These are phyloP conservation scores for Colletotrichum higginsianum DNA, from an alignment of 2,329 filamentous ascomycete genomes.

Conservation along the genomic window DNA sequence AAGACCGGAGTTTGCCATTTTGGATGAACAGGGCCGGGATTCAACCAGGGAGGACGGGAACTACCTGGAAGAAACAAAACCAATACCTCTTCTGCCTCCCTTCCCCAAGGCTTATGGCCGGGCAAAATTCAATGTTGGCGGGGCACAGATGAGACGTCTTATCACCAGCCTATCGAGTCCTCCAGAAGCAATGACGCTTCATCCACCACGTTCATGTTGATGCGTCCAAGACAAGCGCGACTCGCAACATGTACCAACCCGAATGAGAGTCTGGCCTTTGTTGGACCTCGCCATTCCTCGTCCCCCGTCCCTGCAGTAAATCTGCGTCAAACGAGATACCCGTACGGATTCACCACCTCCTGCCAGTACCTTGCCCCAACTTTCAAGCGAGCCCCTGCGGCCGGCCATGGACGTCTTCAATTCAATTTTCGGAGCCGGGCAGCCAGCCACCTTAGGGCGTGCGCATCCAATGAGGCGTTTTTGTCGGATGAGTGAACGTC, in stretches of 20 bases:
- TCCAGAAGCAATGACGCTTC: neutral
- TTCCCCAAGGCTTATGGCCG: conserved; percentile 13
- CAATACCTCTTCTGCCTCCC: conserved; percentile 25
- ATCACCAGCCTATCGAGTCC: neutral
- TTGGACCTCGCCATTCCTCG: conserved; percentile 15
- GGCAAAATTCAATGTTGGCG: neutral
- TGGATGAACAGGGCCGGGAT: conserved; percentile 18
- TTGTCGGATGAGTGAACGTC: neutral
- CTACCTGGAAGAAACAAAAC: conserved; percentile 34
- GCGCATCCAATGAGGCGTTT: neutral
- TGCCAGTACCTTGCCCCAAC: conserved; percentile 1
- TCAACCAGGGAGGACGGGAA: conserved; percentile 22
- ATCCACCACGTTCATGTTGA: neutral
- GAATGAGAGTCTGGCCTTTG: conserved; percentile 11
- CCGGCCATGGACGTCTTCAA: conserved; percentile 2
- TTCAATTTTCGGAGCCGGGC: conserved; percentile 21
- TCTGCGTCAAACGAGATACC: conserved; percentile 30
- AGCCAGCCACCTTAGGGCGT: neutral
- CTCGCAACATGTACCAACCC: conserved; percentile 15
- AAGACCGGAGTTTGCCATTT: conserved; percentile 23
- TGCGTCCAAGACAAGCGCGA: conserved; percentile 17
- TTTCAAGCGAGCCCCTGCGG: neutral
- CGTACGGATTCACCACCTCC: neutral
- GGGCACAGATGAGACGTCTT: neutral
- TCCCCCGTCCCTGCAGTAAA: conserved; percentile 28